Base-by-base conservation (phyloP, 441 rosid genomes). In the Melastoma candidum region DNA sequence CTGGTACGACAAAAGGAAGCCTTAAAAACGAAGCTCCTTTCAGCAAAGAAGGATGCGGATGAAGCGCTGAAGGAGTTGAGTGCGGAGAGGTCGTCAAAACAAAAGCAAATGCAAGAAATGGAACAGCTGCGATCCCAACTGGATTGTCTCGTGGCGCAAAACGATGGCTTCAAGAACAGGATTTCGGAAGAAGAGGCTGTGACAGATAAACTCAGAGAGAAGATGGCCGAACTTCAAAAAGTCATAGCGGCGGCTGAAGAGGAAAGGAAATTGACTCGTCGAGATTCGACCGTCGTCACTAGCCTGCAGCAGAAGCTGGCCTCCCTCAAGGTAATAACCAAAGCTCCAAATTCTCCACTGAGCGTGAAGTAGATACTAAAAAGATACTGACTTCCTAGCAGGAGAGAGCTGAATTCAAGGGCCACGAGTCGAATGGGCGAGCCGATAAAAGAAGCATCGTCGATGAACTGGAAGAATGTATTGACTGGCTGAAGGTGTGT, bases 201-300 rank as follows among this genome's bases (percentile, higher is more conserved):
- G 82, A 88, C 79, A 53, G 79, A 80, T 60, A 72, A 56, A 36
- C 70, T 80, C 68, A 74, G 65, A 58, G 71, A 81, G 67, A 81
- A 77, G 63, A 63, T 84, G 44, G 60, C 67, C 54, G 68, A 69
- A 44, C 63, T 84, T 58, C 80, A 70, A 64, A 74, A 67, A n/a
- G 82, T 81, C 53, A 63, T 82, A 4, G 65, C 64, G 61, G 77
- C 68, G 61, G 77, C 32, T 71, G 81, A 79, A 74, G 77, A 82
- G 22, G 77, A 65, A 58, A 70, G 36, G 36, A 29, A 3, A 29
- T 29, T 7, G 7, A 29, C 3, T 29, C 36, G 7, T 29, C 5
- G 36, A 29, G 36, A 29, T 29, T 7, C 36, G 36, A 29, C 36
- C 36, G 3, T 0, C 36, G 2, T 29, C 36, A 29, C 44, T 44